phyloP scores from a whole-genome alignment of 176 grass and related monocot genomes.

The Poa annua region DNA sequence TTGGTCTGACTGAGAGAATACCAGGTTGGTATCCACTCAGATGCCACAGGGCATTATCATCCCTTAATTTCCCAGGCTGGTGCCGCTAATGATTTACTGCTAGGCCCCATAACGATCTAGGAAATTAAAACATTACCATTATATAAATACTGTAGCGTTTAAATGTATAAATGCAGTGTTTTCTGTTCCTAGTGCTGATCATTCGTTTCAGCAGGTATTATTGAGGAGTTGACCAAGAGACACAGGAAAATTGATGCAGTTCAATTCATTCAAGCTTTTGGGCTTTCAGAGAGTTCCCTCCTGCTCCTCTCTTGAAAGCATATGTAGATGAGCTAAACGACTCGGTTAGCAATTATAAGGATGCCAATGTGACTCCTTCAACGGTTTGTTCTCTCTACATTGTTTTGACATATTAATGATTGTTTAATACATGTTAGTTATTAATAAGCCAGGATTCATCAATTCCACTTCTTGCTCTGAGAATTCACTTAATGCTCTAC shows the following conservation, averaged over 20 bases:
- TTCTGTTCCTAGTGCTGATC: conserved; percentile 14
- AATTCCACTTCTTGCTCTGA: not conserved
- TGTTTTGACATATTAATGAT: conserved; percentile 12
- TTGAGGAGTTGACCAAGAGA: conserved; percentile 63
- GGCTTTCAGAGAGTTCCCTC: conserved; percentile 67
- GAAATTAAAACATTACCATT: conserved; percentile 36
- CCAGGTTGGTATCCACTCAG: conserved; percentile 81
- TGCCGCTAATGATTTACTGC: conserved; percentile 26
- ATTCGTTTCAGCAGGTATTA: conserved; percentile 54
- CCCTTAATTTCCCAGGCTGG: too few species aligned
- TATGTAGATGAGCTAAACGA: conserved; percentile 66
- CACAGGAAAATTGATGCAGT: conserved; percentile 86
- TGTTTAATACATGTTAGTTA: conserved; percentile 4
- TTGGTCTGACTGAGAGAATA: conserved; percentile 75
- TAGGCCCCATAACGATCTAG: conserved; percentile 42
- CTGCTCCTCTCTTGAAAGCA: conserved; percentile 61
- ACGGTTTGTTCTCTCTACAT: conserved; percentile 46
- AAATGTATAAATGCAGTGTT: conserved; percentile 21
- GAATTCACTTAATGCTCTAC: not conserved
- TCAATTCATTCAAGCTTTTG: conserved; percentile 75
- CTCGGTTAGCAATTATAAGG: conserved; percentile 54
- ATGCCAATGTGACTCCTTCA: conserved; percentile 24
- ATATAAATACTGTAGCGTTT: not conserved
- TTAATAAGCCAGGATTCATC: not conserved
- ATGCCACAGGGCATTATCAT: conserved; percentile 51